A percentile compares a stretch with the other conserved stretches of the same genome.
Conservation (phyloP, 768 basidiomycete genomes). For the Paxillus ammoniavirescens region DNA sequence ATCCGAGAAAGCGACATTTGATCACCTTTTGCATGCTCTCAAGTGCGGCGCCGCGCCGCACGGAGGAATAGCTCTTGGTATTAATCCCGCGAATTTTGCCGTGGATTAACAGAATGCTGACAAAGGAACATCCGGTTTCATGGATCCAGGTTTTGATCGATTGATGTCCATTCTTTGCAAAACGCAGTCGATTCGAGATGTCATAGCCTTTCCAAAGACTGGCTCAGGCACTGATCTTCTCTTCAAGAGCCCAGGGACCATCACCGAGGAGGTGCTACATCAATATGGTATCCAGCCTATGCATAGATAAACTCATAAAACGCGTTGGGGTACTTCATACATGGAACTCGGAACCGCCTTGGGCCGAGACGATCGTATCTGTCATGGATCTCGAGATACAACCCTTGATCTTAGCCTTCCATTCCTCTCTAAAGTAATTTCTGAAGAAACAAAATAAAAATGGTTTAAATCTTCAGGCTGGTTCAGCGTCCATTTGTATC, state of each 20-base stretch:
- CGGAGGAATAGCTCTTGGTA: slow-evolving; percentile 91
- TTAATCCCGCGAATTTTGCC: slow-evolving; percentile 20
- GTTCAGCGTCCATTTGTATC: slow-evolving; percentile 19
- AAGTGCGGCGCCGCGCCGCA: slow-evolving; percentile 92
- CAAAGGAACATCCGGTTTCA: neutral
- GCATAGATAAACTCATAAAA: slow-evolving; percentile 5
- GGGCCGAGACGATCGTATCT: slow-evolving; percentile 6
- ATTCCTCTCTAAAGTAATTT: slow-evolving; percentile 9
- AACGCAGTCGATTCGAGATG: slow-evolving; percentile 86
- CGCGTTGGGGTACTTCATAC: neutral
- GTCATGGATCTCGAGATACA: slow-evolving; percentile 7
- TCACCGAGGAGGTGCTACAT: slow-evolving; percentile 48
- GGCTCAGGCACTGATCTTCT: slow-evolving; percentile 80
- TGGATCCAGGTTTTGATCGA: slow-evolving; percentile 78
- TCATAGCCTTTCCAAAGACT: slow-evolving; percentile 96
- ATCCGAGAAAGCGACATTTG: slow-evolving; percentile 71
- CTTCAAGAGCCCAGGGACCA: slow-evolving; percentile 81
- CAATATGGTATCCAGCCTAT: slow-evolving; percentile 61
- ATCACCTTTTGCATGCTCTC: slow-evolving; percentile 84
- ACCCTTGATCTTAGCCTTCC: neutral
- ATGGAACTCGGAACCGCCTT: neutral
- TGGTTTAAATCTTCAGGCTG: slow-evolving; percentile 9
- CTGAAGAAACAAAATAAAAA: slow-evolving; percentile 6
- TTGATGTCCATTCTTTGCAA: slow-evolving; percentile 89
- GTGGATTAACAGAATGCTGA: slow-evolving; percentile 8